These are phyloP conservation scores for Teunomyces funiuensis DNA, from an alignment of 805 yeast genomes.

Conservation along the genomic window DNA sequence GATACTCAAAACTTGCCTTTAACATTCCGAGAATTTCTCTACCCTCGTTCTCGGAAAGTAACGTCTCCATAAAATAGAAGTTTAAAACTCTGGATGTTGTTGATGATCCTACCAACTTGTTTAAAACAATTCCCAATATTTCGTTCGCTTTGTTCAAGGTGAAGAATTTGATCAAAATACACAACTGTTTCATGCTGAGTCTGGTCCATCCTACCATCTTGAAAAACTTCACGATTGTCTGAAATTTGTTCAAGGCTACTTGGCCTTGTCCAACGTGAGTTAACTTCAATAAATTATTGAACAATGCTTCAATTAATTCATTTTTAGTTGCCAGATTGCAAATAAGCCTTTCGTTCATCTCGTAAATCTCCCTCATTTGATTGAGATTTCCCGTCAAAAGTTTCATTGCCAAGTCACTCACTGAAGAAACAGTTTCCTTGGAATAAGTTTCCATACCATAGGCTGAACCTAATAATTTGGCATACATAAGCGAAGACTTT, in stretches of 20 bases:
- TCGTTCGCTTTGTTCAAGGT: constrained; percentile 21
- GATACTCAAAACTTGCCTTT: constrained; percentile 20
- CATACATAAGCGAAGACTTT: constrained; percentile 16
- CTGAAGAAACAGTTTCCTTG: background rate
- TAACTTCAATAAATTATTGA: constrained; percentile 6
- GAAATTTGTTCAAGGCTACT: constrained; percentile 18
- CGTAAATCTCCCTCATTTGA: constrained; percentile 16
- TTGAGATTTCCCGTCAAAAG: constrained; percentile 8
- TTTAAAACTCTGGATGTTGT: constrained; percentile 21
- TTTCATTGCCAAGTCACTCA: background rate
- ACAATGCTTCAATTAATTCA: constrained; percentile 10
- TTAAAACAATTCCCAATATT: constrained; percentile 25
- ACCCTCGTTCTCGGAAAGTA: constrained; percentile 19
- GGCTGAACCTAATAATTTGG: constrained; percentile 20
- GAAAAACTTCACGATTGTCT: constrained; percentile 24
- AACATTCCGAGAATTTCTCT: constrained; percentile 21
- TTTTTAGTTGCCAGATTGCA: constrained; percentile 8
- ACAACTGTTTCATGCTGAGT: constrained; percentile 24
- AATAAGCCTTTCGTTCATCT: constrained; percentile 12
- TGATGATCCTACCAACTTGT: constrained; percentile 21
- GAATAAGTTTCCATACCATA: constrained; percentile 10
- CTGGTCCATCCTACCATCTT: constrained; percentile 17
- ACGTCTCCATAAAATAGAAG: constrained; percentile 32
- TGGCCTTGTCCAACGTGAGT: background rate
- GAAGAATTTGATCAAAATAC: constrained; percentile 25